Conservation (phyloP, 352 stramenopile species). For the Pythium phragmitis region DNA sequence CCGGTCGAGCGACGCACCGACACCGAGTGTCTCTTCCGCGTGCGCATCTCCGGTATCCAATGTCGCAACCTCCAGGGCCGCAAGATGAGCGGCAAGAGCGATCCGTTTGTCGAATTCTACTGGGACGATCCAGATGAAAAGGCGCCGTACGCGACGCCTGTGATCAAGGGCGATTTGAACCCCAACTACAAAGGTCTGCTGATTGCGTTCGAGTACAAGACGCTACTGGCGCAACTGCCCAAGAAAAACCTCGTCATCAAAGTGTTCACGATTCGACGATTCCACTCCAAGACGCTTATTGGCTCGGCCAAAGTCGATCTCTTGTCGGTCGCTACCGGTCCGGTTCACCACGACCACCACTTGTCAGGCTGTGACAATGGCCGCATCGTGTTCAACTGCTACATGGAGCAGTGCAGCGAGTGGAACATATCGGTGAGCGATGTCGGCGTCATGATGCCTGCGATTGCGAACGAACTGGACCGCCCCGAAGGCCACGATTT, state of each 20-base stretch:
- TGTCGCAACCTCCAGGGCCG: constrained; percentile 83
- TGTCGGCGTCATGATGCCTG: constrained; percentile 87
- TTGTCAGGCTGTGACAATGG: constrained; percentile 85
- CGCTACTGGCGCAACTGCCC: constrained; percentile 47
- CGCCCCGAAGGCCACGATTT: constrained; percentile 88
- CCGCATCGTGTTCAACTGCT: constrained; percentile 89
- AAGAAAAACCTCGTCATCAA: constrained; percentile 72
- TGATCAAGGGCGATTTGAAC: constrained; percentile 86
- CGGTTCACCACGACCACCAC: constrained; percentile 87
- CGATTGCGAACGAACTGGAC: constrained; percentile 86
- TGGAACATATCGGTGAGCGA: constrained; percentile 90
- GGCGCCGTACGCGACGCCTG: constrained; percentile 72
- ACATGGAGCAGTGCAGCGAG: constrained; percentile 90
- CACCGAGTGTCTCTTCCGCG: constrained; percentile 77
- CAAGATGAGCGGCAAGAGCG: constrained; percentile 80
- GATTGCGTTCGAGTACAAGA: constrained; percentile 87
- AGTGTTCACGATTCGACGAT: constrained; percentile 83
- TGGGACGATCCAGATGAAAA: constrained; percentile 77
- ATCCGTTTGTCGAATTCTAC: constrained; percentile 88
- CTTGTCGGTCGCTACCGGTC: constrained; percentile 79
- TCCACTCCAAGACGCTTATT: constrained; percentile 75
- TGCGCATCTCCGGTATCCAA: constrained; percentile 86
- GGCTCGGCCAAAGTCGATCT: constrained; percentile 76
- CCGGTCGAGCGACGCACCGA: constrained; percentile 53
- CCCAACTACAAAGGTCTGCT: constrained; percentile 87